A percentile compares a stretch with the other conserved stretches of the same genome.
Evolutionary conservation across 192 early-diverging fungal species (phyloP).

Genomic region (Phlyctochytrium bullatum): DNA sequence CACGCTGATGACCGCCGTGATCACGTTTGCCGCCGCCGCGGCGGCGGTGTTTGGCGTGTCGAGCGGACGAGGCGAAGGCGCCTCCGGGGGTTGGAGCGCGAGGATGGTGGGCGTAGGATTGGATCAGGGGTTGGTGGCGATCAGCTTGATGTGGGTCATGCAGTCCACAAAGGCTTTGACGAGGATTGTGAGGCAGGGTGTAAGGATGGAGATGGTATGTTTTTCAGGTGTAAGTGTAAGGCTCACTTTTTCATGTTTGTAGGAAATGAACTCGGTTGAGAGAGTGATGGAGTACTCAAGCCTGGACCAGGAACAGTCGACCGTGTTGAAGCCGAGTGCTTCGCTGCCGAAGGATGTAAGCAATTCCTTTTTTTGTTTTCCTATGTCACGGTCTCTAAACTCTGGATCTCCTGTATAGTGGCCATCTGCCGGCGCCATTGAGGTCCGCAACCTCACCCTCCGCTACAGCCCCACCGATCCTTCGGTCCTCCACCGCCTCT

Average conservation of each 20-base stretch:
- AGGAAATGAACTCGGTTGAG: conserved; percentile 58
- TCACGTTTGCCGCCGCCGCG: conserved; percentile 62
- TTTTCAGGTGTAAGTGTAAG: background rate
- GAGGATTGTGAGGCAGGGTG: conserved; percentile 37
- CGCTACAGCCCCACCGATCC: conserved; percentile 68
- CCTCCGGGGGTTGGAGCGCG: too few species aligned
- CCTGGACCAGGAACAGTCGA: conserved; percentile 78
- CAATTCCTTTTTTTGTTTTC: background rate
- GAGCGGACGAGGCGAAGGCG: conserved; percentile 65
- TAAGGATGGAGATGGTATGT: conserved; percentile 63
- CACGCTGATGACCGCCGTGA: conserved; percentile 46
- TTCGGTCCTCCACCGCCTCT: conserved; percentile 66
- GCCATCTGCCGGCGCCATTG: conserved; percentile 69
- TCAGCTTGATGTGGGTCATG: conserved; percentile 75
- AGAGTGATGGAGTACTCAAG: conserved; percentile 76
- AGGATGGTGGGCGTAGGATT: conserved; percentile 7
- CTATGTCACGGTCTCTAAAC: background rate
- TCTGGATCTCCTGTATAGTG: conserved; percentile 19
- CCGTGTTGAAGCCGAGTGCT: conserved; percentile 51
- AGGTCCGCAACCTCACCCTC: conserved; percentile 63
- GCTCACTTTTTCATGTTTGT: background rate
- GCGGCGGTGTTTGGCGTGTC: conserved; percentile 56
- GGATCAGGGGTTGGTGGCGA: conserved; percentile 78
- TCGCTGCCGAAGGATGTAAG: conserved; percentile 23
- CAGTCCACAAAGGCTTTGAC: conserved; percentile 60